Percentiles rank a stretch among this genome's conserved stretches.
Conservation (phyloP, 129 eudicot genomes). For the Escallonia rubra region DNA sequence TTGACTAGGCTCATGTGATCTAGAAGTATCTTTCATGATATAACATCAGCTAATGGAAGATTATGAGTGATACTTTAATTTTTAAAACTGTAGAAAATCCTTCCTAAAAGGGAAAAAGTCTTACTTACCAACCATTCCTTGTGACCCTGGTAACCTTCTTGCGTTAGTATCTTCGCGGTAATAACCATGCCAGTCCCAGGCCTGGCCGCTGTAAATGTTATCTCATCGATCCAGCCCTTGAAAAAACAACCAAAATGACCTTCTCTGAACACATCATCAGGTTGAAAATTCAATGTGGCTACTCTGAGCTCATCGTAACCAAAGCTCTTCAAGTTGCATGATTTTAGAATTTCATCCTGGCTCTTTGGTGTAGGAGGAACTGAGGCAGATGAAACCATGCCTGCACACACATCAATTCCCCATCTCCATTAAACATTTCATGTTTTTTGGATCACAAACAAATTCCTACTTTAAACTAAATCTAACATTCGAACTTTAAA, state of each 20-base stretch:
- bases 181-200: slow-evolving; percentile 42
- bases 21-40: too few species aligned
- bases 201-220: slow-evolving; percentile 20
- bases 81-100: neutral
- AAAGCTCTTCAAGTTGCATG: slow-evolving; percentile 25
- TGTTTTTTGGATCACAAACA: neutral
- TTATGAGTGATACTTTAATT: too few species aligned
- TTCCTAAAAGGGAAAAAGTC: neutral
- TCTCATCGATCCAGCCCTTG: slow-evolving; percentile 44
- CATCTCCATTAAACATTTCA: neutral
- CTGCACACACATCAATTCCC: slow-evolving; percentile 12
- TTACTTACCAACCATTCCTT: slow-evolving; percentile 42
- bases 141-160: slow-evolving; percentile 41
- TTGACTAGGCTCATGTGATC: too few species aligned
- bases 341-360: slow-evolving; percentile 29
- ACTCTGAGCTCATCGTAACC: slow-evolving; percentile 22
- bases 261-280: slow-evolving; percentile 42
- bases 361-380: slow-evolving; percentile 24
- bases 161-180: slow-evolving; percentile 35
- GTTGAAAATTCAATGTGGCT: slow-evolving; percentile 34
- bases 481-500: neutral
- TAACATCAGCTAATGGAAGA: too few species aligned
- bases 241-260: slow-evolving; percentile 41
- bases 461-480: neutral
- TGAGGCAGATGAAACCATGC: slow-evolving; percentile 21